Evolutionary conservation across 768 basidiomycete species (phyloP), one percentile per base, ranked within the genome.

Genomic region (Suillus ampliporus): DNA sequence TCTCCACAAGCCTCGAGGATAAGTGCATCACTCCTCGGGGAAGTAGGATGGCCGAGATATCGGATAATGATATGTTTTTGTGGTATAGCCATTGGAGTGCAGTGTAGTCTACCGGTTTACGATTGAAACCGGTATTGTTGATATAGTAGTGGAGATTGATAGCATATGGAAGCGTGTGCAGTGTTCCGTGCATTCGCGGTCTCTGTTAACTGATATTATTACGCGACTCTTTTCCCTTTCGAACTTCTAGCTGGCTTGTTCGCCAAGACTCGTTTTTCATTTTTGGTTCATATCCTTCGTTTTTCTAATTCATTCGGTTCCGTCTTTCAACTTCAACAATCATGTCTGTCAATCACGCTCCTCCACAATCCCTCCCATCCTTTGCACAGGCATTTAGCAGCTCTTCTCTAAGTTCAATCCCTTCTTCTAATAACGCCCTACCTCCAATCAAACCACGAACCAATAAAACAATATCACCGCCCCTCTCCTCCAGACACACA

Each of bases 321-420:
- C 37, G 35, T 52, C 31, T 31, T 41, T 52, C 34, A 31, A 51
- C 48, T 14, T 51, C 52, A 17, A n/a, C 41, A 15, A 41, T 65
- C 77, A 83, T 83, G 82, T 79, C 83, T 65, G 71, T 75, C 67
- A 78, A 77, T 68, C 78, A 76, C 75, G 78, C 80, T 68, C 74
- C 77, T 64, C 77, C 80, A 64, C 88, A 87, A 73, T 88, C 90
- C 11, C 85, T 93, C 43, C 91, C 91, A 44, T 89, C 91, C 47
- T 93, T 93, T 75, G 87, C 88, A 2, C 88, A 90, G 77, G 85
- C 91, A 0, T 93, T 93, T 77, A 85, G 83, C 72, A 78, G 68
- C 57, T 82, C 83, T 1, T 86, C 87, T 7, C 76, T 90, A 60
- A 79, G 72, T 74, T 81, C 76, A 63, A 80, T 86, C 23, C 74